These are phyloP conservation scores for Monilinia fructigena DNA, from an alignment of 2,329 filamentous ascomycete genomes.

Conservation along the genomic window DNA sequence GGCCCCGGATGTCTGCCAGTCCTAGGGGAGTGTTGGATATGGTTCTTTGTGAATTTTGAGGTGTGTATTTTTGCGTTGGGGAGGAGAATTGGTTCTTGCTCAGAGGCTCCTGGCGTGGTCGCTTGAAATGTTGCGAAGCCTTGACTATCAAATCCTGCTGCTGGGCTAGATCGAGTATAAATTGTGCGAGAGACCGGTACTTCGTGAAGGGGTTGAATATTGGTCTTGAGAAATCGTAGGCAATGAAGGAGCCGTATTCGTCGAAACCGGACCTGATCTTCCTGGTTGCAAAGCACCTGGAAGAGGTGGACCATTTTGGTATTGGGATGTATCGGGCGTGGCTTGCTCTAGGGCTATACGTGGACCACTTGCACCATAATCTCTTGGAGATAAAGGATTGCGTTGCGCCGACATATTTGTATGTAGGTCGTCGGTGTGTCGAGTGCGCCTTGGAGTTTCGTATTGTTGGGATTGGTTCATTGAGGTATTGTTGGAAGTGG, in stretches of 20 bases:
- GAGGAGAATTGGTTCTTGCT: constrained; percentile 62
- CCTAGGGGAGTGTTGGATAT: constrained; percentile 81
- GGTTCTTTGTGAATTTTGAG: constrained; percentile 58
- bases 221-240: constrained; percentile 58
- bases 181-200: constrained; percentile 65
- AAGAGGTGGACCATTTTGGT: constrained; percentile 47
- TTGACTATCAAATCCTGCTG: constrained; percentile 54
- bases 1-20: constrained; percentile 88
- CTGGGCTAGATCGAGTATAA: constrained; percentile 86
- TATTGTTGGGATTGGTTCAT: constrained; percentile 49
- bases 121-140: constrained; percentile 58
- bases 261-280: constrained; percentile 52
- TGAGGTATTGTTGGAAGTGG: constrained; percentile 31
- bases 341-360: constrained; percentile 61
- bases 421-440: constrained; percentile 54
- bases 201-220: constrained; percentile 64
- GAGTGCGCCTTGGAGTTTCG: constrained; percentile 51
- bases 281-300: constrained; percentile 62
- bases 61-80: constrained; percentile 53
- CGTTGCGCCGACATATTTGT: constrained; percentile 37
- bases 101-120: constrained; percentile 62
- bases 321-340: constrained; percentile 49
- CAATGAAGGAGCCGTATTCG: constrained; percentile 58
- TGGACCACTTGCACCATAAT: constrained; percentile 48
- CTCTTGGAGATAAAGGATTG: constrained; percentile 42